Evolutionary conservation across 495 filamentous ascomycete species (phyloP).

Genomic region (Aspergillus haitiensis): DNA sequence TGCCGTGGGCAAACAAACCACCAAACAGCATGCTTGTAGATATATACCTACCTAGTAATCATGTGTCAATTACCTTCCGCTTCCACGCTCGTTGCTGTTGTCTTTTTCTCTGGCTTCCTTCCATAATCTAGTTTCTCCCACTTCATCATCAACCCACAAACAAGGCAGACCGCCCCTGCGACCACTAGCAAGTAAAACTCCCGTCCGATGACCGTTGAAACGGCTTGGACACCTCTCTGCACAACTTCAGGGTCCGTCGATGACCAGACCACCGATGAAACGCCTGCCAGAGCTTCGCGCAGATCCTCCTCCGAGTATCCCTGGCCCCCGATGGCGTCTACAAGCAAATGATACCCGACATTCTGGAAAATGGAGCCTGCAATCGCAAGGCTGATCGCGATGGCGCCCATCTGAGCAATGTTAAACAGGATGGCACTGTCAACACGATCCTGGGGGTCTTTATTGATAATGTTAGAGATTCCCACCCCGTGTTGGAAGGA

Average conservation of each 20-base stretch:
- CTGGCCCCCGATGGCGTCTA: conserved; percentile 1
- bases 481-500: conserved; percentile 22
- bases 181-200: conserved; percentile 19
- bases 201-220: conserved; percentile 11
- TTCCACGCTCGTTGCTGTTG: too few species aligned
- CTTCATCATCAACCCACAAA: conserved; percentile 13
- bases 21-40: too few species aligned
- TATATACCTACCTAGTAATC: too few species aligned
- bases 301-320: conserved; percentile 12
- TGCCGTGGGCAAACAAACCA: too few species aligned
- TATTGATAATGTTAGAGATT: conserved; percentile 15
- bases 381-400: conserved; percentile 12
- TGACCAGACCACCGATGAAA: conserved; percentile 14
- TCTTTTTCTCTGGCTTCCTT: too few species aligned
- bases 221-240: conserved; percentile 4
- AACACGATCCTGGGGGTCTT: conserved; percentile 12
- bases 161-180: conserved; percentile 12
- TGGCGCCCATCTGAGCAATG: conserved; percentile 17
- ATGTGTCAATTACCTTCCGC: too few species aligned
- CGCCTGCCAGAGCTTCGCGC: conserved; percentile 15
- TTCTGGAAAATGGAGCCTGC: conserved; percentile 23
- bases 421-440: conserved; percentile 18
- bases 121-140: conserved; percentile 3
- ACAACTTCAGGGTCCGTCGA: conserved; percentile 9
- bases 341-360: conserved; percentile 7